Conservation (phyloP, 2,329 filamentous ascomycete genomes). For the Proliferodiscus dingleyae region DNA sequence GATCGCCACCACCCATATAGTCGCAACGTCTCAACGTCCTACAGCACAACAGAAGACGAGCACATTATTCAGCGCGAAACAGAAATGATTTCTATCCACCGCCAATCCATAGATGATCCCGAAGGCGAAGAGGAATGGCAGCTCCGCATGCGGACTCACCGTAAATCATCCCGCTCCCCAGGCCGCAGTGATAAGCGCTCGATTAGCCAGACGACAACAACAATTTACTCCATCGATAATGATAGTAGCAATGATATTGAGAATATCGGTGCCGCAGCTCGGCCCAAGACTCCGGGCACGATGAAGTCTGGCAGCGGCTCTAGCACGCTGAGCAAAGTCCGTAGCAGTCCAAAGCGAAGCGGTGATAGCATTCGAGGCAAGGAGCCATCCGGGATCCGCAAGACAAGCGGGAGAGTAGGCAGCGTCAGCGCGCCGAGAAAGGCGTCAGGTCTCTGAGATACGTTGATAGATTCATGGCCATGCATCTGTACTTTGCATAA, state of each 20-base stretch:
- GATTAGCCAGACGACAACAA: constrained; percentile 69
- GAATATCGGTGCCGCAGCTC: constrained; percentile 52
- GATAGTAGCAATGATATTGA: constrained; percentile 66
- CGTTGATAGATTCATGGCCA: neutral
- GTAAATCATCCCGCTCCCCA: constrained; percentile 60
- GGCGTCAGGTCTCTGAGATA: constrained; percentile 30
- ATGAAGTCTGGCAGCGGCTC: constrained; percentile 47
- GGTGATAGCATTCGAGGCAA: constrained; percentile 46
- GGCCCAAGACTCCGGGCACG: constrained; percentile 50
- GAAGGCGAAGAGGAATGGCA: constrained; percentile 71
- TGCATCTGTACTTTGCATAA: constrained; percentile 16
- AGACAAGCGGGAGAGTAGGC: constrained; percentile 61
- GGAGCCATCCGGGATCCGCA: constrained; percentile 52
- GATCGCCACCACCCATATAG: constrained; percentile 67
- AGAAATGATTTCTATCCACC: constrained; percentile 57
- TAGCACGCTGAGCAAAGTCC: constrained; percentile 55
- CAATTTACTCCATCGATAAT: constrained; percentile 62
- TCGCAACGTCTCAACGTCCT: constrained; percentile 44
- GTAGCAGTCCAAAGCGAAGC: constrained; percentile 52
- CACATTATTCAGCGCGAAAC: constrained; percentile 48
- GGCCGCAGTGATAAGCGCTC: constrained; percentile 60
- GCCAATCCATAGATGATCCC: constrained; percentile 61
- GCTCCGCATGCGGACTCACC: constrained; percentile 65
- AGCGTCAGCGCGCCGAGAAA: constrained; percentile 43
- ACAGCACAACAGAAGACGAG: constrained; percentile 42